A percentile compares a stretch with the other conserved stretches of the same genome.
Evolutionary conservation across 2,329 filamentous ascomycete genomes (phyloP).

Genomic region (Aureobasidium sp.): DNA sequence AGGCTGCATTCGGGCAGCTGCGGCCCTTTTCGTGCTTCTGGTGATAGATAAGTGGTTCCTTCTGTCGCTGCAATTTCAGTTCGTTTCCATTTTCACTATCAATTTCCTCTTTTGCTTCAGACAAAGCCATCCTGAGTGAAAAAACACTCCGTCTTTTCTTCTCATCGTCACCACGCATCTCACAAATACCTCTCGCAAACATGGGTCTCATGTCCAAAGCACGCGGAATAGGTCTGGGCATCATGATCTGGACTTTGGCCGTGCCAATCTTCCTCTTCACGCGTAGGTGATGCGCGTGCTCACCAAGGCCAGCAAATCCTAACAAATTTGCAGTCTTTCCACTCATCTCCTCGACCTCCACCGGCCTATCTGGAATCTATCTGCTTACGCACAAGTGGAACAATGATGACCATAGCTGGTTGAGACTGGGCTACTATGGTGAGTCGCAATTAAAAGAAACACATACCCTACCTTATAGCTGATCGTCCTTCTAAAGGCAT

Average conservation of each 20-base stretch:
- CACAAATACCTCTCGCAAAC: neutral
- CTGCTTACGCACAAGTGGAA: constrained; percentile 11
- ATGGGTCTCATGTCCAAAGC: constrained; percentile 10
- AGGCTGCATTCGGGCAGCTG: neutral
- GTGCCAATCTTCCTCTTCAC: constrained; percentile 19
- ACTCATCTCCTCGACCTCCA: constrained; percentile 14
- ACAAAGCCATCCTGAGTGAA: neutral
- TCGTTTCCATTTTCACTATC: neutral
- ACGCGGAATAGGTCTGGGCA: constrained; percentile 10
- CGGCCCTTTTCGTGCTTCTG: neutral
- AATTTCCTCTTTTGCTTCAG: neutral
- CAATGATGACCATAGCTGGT: neutral
- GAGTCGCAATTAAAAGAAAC: neutral
- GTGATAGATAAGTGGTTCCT: neutral
- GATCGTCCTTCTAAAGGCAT: neutral
- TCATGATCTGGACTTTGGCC: constrained; percentile 16
- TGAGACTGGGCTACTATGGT: constrained; percentile 18
- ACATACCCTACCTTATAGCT: neutral
- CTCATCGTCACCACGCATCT: neutral
- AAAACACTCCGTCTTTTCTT: neutral
- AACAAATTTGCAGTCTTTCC: constrained; percentile 13
- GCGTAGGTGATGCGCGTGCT: neutral
- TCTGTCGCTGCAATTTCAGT: neutral
- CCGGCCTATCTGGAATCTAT: constrained; percentile 12
- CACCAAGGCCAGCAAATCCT: neutral